Evolutionary conservation across 1,284 basidiomycete species (phyloP).

Genomic region (Papiliotrema flavescens): DNA sequence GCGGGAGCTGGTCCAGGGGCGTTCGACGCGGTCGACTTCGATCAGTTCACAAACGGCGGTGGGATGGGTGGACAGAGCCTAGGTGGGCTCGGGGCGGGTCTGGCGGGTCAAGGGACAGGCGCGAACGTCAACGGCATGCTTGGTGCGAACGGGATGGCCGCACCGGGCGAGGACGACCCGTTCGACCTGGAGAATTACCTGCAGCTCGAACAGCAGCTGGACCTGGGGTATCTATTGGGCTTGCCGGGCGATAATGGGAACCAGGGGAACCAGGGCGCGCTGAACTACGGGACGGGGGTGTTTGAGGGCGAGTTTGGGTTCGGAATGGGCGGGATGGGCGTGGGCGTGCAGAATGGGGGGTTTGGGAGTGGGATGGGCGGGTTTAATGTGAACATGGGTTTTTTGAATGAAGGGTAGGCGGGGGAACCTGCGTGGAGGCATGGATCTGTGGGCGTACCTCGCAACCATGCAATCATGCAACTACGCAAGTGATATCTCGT

Average conservation of each 20-base stretch:
- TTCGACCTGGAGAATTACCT: slow-evolving; percentile 6
- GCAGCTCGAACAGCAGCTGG: slow-evolving; percentile 4
- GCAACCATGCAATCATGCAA: too few species aligned
- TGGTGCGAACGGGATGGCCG: background rate
- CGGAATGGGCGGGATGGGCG: slow-evolving; percentile 3
- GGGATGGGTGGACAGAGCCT: background rate
- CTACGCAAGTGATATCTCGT: too few species aligned
- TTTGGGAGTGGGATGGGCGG: background rate
- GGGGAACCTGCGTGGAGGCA: too few species aligned
- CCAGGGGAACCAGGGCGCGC: background rate
- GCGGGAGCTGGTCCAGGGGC: background rate
- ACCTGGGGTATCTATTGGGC: slow-evolving; percentile 9
- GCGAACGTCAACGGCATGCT: too few species aligned
- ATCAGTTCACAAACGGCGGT: background rate
- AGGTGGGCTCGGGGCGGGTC: too few species aligned
- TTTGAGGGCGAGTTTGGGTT: slow-evolving; percentile 6
- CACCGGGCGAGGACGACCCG: background rate
- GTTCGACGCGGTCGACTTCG: background rate
- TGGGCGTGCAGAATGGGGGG: background rate
- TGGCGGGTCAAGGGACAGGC: too few species aligned
- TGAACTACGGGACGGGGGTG: slow-evolving; percentile 1
- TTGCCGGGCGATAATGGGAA: slow-evolving; percentile 9
- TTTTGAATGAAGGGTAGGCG: background rate
- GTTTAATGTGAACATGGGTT: background rate
- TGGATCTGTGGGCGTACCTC: too few species aligned